Percentiles rank a stretch among this genome's conserved stretches.
Conservation (phyloP, 106 monocot genomes). For the Dendrobium huoshanense region DNA sequence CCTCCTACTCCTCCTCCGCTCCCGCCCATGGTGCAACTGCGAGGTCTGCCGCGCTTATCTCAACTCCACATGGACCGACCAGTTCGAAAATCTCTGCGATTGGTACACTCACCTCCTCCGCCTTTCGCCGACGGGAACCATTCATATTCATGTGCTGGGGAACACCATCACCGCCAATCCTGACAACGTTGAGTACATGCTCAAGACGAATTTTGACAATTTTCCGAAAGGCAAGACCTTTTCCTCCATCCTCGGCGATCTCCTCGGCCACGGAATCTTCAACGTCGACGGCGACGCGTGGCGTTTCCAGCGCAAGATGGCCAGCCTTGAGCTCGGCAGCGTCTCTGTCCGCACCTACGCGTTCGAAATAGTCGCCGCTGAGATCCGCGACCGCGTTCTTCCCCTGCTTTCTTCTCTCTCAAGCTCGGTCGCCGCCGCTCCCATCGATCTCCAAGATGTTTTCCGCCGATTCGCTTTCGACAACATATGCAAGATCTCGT, state of each 20-base stretch:
- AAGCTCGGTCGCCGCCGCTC: background rate
- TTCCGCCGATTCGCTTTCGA: slow-evolving; percentile 49
- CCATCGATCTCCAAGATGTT: slow-evolving; percentile 37
- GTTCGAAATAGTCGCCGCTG: slow-evolving; percentile 26
- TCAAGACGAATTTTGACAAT: slow-evolving; percentile 50
- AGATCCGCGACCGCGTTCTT: slow-evolving; percentile 38
- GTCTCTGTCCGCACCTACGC: slow-evolving; percentile 35
- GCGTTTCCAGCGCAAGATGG: slow-evolving; percentile 59
- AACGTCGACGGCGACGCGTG: slow-evolving; percentile 64
- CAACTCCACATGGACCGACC: slow-evolving; percentile 27
- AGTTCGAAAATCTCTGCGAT: slow-evolving; percentile 50
- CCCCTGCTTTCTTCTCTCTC: slow-evolving; percentile 34
- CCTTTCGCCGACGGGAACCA: slow-evolving; percentile 46
- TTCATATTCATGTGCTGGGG: slow-evolving; percentile 54
- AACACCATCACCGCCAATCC: slow-evolving; percentile 65
- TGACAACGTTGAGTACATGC: slow-evolving; percentile 68
- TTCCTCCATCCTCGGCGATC: slow-evolving; percentile 49
- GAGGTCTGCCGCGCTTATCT: slow-evolving; percentile 36
- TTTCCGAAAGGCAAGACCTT: slow-evolving; percentile 69
- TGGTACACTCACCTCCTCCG: slow-evolving; percentile 77
- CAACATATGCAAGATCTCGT: slow-evolving; percentile 44
- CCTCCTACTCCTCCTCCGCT: slow-evolving; percentile 20
- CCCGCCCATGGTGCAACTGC: slow-evolving; percentile 48
- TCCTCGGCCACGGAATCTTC: slow-evolving; percentile 59
- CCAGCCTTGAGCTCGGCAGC: slow-evolving; percentile 42